Evolutionary conservation across 106 monocot genomes (phyloP), one percentile per base, ranked within the genome.

Genomic region (Allium fistulosum): DNA sequence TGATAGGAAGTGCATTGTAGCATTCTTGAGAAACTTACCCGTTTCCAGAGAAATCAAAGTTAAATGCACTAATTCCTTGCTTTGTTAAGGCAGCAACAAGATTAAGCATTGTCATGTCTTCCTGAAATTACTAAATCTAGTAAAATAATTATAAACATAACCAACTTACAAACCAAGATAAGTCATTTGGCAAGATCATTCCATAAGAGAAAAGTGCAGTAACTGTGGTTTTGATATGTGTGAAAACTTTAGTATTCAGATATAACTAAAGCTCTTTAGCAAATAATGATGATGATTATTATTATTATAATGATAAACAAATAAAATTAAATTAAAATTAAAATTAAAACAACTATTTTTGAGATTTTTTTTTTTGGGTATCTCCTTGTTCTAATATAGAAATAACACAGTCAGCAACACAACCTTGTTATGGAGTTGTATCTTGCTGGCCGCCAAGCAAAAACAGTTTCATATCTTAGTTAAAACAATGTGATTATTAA

Each of bases 1-100:
- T 37, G 37, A 7, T 18, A 56, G 10, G 13, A 27, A 48, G 0
- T 58, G 62, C 67, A 52, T 46, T 64, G 49, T 13, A 49, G 9
- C 10, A 50, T 48, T 11, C 4, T 49, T 12, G 57, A 68, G 58
- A 27, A 77, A 49, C 74, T 75, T 77, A 92, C 88, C 88, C 88
- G 79, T 88, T 92, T 79, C 88, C 92, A 66, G 82, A 61, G 84
- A 92, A 92, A 82, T 92, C 92, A 76, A 92, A 92, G 53, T 67
- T 71, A 51, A 85, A 85, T 14, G 72, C 73, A 58, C 80, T 76
- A 49, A 88, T 62, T 22, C 82, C 78, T 80, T 83, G 71, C 49
- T 65, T 83, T 74, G 71, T 74, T 71, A 92, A 68, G 61, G 72
- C 76, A 83, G 53, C 72, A 74, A 59, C 61, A 63, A 92, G 76